Conservation (phyloP, 176 grass and related monocot species). For the Triticum turgidum region DNA sequence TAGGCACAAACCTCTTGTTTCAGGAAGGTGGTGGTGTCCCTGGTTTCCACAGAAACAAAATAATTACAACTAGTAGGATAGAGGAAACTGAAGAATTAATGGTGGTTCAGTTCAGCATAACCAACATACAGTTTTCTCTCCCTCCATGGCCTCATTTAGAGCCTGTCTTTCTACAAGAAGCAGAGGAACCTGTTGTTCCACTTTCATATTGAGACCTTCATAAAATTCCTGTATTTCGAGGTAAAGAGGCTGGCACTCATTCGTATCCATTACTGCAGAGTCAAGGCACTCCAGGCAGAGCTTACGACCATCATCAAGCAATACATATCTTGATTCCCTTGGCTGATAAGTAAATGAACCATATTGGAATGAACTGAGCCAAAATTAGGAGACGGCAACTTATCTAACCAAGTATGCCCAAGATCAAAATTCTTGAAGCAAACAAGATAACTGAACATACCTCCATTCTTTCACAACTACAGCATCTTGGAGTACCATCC, state of each 20-base stretch:
- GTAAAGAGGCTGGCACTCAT: constrained; percentile 82
- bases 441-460: constrained; percentile 38
- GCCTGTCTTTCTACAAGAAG: constrained; percentile 97
- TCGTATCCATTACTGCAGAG: constrained; percentile 88
- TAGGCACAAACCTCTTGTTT: constrained; percentile 97
- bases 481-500: constrained; percentile 93
- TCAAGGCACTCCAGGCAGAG: constrained; percentile 95
- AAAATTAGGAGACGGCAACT: not conserved
- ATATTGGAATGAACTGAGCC: constrained; percentile 33
- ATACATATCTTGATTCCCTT: constrained; percentile 83
- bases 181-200: constrained; percentile 89
- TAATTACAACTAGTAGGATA: constrained; percentile 5
- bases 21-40: constrained; percentile 91
- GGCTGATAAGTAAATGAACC: constrained; percentile 55
- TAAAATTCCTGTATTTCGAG: constrained; percentile 91
- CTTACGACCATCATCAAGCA: constrained; percentile 82
- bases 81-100: not conserved
- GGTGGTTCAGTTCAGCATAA: not conserved
- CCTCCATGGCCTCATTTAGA: constrained; percentile 97
- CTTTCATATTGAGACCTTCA: constrained; percentile 95
- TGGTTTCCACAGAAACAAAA: constrained; percentile 41
- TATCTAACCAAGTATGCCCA: constrained; percentile 16
- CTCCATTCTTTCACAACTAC: constrained; percentile 98
- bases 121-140: constrained; percentile 75
- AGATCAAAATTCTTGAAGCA: not conserved